Conservation (phyloP, 2,329 filamentous ascomycete genomes). For the Xylariaceae sp. region DNA sequence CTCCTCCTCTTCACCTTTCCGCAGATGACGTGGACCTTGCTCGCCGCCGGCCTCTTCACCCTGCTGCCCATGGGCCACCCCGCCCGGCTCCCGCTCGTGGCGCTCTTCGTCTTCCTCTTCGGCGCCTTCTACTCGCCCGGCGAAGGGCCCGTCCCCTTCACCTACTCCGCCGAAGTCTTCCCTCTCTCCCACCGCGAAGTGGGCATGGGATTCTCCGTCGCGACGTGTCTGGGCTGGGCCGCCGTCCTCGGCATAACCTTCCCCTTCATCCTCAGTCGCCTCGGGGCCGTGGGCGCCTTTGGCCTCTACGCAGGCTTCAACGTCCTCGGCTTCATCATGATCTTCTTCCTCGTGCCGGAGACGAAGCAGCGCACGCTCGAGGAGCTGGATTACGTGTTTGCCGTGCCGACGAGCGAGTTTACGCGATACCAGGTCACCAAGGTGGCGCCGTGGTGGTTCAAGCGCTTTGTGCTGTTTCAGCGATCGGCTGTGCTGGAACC, state of each 20-base stretch:
- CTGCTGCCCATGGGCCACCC: conserved; percentile 35
- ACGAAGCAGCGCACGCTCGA: conserved; percentile 47
- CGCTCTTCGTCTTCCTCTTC: conserved; percentile 56
- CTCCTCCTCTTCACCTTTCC: conserved; percentile 62
- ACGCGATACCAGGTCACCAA: conserved; percentile 36
- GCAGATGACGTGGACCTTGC: conserved; percentile 61
- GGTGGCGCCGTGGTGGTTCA: conserved; percentile 36
- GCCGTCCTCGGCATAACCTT: conserved; percentile 59
- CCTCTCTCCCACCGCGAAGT: conserved; percentile 65
- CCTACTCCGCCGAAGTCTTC: conserved; percentile 64
- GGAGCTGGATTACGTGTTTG: conserved; percentile 46
- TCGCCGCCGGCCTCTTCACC: conserved; percentile 57
- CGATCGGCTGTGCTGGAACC: conserved; percentile 26
- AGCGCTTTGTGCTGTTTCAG: conserved; percentile 32
- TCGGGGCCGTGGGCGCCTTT: conserved; percentile 42
- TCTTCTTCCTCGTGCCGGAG: conserved; percentile 46
- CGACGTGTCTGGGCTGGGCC: conserved; percentile 58
- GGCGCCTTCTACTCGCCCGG: conserved; percentile 58
- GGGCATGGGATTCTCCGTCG: conserved; percentile 65
- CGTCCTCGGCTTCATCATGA: conserved; percentile 40
- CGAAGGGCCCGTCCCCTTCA: conserved; percentile 63
- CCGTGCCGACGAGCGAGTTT: conserved; percentile 38
- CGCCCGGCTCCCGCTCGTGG: conserved; percentile 41
- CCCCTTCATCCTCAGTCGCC: conserved; percentile 46
- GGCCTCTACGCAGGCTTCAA: conserved; percentile 45